Base-by-base conservation (phyloP, 129 eudicot genomes). In the Flaveria ramosissima region DNA sequence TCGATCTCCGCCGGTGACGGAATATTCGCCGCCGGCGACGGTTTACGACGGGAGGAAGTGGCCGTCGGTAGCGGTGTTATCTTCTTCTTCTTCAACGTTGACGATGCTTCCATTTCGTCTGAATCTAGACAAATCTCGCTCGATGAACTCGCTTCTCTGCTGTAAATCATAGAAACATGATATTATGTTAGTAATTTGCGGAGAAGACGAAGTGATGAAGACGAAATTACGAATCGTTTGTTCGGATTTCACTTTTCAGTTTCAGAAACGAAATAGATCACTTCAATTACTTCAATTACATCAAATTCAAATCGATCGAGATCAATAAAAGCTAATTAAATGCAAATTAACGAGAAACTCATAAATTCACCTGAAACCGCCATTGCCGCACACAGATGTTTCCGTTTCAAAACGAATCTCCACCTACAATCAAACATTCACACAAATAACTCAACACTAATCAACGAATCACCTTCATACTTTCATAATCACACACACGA, bases 1-100 rank as follows among this genome's bases (percentile, higher is more conserved):
- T 92, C 96, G 43, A 92, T 77, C 81, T 92, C 96, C 62, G 83
- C 86, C 41, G 81, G 74, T 60, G 87, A 53, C 0, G 92, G 92
- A 85, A n/a, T 65, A 30, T 78, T 68, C 14, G 78, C 53, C 45
- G 51, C 70, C 43, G 79, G 57, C 4, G 66, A 10, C 16, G 17
- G 80, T 61, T 66, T 75, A 51, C 76, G 74, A 48, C 77, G 36
- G 9, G 84, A 62, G 46, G 64, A 68, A 7, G 82, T 20, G 3
- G 82, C 12, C 67, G 57, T 48, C 27, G 70, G 47, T 20, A 36
- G 41, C 8, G 78, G 36, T 14, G 78, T 5, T 24, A 69, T 53
- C 55, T 83, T 81, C 69, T 83, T 81, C 69, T 26, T 81, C 46
- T 52, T 70, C 48, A 71, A 23, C 11, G 63, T 32, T 11, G 91